These are phyloP conservation scores for Spinacia oleracea DNA, from an alignment of 179 eudicot genomes.

Conservation along the genomic window DNA sequence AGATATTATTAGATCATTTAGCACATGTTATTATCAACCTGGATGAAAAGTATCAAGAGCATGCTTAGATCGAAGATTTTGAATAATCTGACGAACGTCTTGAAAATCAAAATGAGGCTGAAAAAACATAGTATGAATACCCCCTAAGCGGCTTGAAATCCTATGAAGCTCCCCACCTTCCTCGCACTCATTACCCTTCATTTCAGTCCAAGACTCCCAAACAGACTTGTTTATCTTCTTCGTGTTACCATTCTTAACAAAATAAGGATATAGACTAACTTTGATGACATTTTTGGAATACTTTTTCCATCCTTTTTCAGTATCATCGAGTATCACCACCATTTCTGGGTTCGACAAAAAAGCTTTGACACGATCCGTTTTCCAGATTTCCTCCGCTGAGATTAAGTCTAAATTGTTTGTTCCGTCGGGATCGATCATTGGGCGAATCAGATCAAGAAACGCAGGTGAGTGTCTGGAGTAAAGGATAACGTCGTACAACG, in stretches of 20 bases:
- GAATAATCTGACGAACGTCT: not conserved
- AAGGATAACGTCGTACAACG: not conserved
- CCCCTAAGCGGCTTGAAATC: not conserved
- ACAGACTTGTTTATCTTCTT: not conserved
- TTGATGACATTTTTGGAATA: not conserved
- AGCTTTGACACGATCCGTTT: not conserved
- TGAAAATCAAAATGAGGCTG: not conserved
- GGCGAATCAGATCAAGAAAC: not conserved
- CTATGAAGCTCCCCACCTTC: not conserved
- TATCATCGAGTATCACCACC: not conserved
- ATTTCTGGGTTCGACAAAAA: not conserved
- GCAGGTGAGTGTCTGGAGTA: not conserved
- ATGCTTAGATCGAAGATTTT: not conserved
- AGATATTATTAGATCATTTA: too few species aligned
- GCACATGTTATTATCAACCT: too few species aligned
- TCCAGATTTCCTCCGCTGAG: not conserved
- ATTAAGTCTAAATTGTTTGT: not conserved
- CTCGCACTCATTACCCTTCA: not conserved
- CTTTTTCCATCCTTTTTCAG: not conserved
- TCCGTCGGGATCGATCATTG: not conserved
- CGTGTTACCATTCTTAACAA: not conserved
- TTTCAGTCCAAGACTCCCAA: not conserved
- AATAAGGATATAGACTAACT: not conserved
- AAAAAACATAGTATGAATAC: not conserved
- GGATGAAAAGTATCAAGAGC: not conserved